phyloP scores from a whole-genome alignment of 352 stramenopile species.

The Phytophthora podocarpi region DNA sequence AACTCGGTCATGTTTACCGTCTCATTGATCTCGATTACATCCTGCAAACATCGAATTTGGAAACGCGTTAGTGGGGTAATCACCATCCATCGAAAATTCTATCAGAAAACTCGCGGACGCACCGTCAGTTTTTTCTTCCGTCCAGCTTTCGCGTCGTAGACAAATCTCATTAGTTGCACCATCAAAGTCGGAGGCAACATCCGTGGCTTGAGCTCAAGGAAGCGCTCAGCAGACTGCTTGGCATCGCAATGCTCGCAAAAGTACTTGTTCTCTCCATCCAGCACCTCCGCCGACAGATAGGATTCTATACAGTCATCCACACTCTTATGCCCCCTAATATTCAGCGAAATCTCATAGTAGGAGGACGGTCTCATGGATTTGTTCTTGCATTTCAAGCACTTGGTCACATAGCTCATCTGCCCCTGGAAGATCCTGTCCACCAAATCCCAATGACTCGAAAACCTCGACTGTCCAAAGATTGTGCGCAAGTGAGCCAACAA shows the following conservation, averaged over 20 bases:
- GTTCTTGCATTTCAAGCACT: conserved; percentile 72
- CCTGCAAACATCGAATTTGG: conserved; percentile 34
- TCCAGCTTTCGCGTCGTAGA: conserved; percentile 77
- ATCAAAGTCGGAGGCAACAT: conserved; percentile 72
- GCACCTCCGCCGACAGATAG: conserved; percentile 72
- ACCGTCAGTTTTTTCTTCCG: conserved; percentile 90
- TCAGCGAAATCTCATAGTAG: conserved; percentile 88
- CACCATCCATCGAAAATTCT: neutral
- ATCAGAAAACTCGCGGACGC: conserved; percentile 1
- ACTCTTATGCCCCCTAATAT: conserved; percentile 84
- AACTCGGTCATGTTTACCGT: conserved; percentile 83
- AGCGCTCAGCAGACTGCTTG: conserved; percentile 81
- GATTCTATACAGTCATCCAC: conserved; percentile 74
- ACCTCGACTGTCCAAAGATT: conserved; percentile 73
- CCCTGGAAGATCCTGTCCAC: conserved; percentile 83
- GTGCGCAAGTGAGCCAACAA: conserved; percentile 76
- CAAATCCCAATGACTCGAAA: conserved; percentile 61
- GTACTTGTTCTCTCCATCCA: conserved; percentile 90
- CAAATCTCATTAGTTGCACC: conserved; percentile 86
- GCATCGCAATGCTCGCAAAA: conserved; percentile 77
- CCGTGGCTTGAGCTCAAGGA: conserved; percentile 64
- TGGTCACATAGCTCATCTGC: conserved; percentile 86
- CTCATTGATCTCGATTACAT: conserved; percentile 83
- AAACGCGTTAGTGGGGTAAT: neutral
- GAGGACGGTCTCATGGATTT: conserved; percentile 67